Evolutionary conservation across 768 basidiomycete genomes (phyloP), one percentile per base, ranked within the genome.

Genomic region (Tubosaeta sp.): DNA sequence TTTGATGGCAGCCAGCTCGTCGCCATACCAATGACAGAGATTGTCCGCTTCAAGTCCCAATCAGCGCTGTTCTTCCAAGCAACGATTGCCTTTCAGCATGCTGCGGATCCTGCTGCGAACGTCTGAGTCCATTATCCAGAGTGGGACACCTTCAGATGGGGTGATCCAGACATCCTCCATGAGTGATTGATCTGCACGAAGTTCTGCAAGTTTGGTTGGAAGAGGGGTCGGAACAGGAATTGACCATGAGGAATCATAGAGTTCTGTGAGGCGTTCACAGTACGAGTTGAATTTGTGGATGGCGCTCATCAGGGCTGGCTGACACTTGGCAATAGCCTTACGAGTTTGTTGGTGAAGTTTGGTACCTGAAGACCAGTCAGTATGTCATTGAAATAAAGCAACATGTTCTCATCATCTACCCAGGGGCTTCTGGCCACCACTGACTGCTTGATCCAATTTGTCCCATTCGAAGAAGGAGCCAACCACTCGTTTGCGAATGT

Each of bases 151-250:
- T 0, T 27, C 17, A 0, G 37, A 32, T 1, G 35, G 48, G 0
- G 5, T 1, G 2, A 54, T 54, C 48, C 53, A 54, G 1, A 74
- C 61, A 45, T 74, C 73, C 33, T 74, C 65, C 65, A 74, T 66
- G 0, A 78, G 57, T 0, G 22, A 46, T 0, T 67, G 45, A 29
- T 62, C 42, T 4, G 44, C 35, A 1, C 37, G 25, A 0, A 66
- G 53, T 3, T 54, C 49, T 2, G 51, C 44, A 0, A 78, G 52
- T 19, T 71, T 59, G 0, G 63, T 69, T 0, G 69, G 69, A 0
- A 76, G 66, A 0, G 62, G 65, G 1, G 50, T 13, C 0, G 73
- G 76, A 8, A 75, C 43, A 0, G 69, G 71, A 12, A 76, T 66
- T 0, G 46, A 31, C 47, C 66, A 71, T 4, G 48, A 31, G 0